phyloP scores from a whole-genome alignment of 2,329 filamentous ascomycete species.

The Rhexocercosporidium sp. region DNA sequence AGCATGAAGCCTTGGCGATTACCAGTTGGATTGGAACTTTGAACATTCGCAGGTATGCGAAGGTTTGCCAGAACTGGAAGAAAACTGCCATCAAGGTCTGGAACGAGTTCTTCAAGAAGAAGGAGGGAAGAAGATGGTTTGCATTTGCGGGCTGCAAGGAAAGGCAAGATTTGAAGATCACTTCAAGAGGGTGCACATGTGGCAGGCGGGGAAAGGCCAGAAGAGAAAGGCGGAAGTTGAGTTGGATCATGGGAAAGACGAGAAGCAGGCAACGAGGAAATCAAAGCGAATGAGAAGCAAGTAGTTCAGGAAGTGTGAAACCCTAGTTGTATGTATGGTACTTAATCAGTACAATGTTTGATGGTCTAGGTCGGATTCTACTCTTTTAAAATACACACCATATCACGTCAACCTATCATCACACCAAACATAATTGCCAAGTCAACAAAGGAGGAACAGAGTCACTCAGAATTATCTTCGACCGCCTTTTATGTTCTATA shows the following conservation, averaged over 20 bases:
- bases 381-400: too few species aligned
- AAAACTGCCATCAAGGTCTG: not conserved
- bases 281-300: not conserved
- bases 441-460: too few species aligned
- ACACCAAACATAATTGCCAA: too few species aligned
- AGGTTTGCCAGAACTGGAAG: not conserved
- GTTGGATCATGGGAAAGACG: not conserved
- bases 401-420: too few species aligned
- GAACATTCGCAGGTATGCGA: not conserved
- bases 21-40: slow-evolving; percentile 2
- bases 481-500: too few species aligned
- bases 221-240: not conserved
- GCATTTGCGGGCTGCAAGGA: slow-evolving; percentile 2
- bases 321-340: too few species aligned
- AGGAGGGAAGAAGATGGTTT: not conserved
- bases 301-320: not conserved
- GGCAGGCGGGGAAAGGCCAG: not conserved
- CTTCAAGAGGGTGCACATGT: slow-evolving; percentile 3
- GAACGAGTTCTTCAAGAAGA: not conserved
- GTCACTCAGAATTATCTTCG: too few species aligned
- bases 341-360: too few species aligned
- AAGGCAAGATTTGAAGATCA: not conserved
- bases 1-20: not conserved
- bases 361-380: too few species aligned
- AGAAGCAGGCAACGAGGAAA: not conserved